These are phyloP conservation scores for Rostrohypoxylon terebratum DNA, from an alignment of 495 filamentous ascomycete species.

Conservation along the genomic window DNA sequence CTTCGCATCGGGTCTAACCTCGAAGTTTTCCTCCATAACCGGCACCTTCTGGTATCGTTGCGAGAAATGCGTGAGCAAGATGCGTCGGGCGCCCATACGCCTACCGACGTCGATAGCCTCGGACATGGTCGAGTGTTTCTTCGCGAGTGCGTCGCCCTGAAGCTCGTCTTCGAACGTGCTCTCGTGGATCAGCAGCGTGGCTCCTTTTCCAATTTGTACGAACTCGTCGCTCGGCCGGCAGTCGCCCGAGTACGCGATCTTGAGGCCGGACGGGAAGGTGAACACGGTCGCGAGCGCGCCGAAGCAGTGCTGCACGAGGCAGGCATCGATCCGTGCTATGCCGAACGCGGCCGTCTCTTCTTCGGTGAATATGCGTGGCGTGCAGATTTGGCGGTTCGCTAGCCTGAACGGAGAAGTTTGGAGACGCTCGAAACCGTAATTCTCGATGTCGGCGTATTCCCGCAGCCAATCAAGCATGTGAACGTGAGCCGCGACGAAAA, in stretches of 20 bases:
- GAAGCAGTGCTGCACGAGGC: constrained; percentile 79
- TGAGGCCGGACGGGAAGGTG: constrained; percentile 82
- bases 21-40: constrained; percentile 54
- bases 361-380: constrained; percentile 27
- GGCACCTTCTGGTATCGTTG: constrained; percentile 95
- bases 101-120: constrained; percentile 85
- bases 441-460: constrained; percentile 82
- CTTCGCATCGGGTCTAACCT: constrained; percentile 26
- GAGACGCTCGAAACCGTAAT: constrained; percentile 72
- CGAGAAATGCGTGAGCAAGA: constrained; percentile 92
- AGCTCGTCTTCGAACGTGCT: constrained; percentile 94
- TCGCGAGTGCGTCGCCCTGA: constrained; percentile 78
- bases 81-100: constrained; percentile 78
- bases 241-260: constrained; percentile 92
- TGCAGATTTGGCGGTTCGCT: constrained; percentile 1
- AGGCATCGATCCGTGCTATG: constrained; percentile 66
- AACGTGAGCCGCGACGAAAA: constrained; percentile 66
- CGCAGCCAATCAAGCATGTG: constrained; percentile 77
- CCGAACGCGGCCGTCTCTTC: constrained; percentile 47
- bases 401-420: constrained; percentile 38
- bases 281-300: constrained; percentile 80
- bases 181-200: constrained; percentile 91
- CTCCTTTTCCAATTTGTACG: constrained; percentile 73
- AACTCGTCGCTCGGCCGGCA: constrained; percentile 82
- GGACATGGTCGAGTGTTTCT: constrained; percentile 87